phyloP scores from a whole-genome alignment of 352 stramenopile species.

The Phytopythium ostracodes region DNA sequence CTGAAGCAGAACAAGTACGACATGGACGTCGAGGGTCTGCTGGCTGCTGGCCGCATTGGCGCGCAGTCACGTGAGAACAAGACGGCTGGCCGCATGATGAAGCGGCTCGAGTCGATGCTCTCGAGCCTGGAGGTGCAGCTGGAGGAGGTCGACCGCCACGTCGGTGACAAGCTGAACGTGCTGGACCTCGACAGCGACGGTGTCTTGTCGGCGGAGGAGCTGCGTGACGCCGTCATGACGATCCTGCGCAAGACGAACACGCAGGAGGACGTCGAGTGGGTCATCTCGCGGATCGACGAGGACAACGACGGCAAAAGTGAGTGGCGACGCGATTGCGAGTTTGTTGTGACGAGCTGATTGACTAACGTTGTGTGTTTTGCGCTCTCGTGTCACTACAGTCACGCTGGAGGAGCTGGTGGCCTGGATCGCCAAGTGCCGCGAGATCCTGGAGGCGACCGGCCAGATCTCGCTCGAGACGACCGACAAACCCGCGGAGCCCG shows the following conservation, averaged over 20 bases:
- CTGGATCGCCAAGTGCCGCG: slow-evolving; percentile 86
- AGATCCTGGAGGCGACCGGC: slow-evolving; percentile 84
- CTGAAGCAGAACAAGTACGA: slow-evolving; percentile 88
- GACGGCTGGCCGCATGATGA: slow-evolving; percentile 89
- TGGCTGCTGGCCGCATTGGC: slow-evolving; percentile 77
- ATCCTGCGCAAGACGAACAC: slow-evolving; percentile 93
- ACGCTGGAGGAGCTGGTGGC: slow-evolving; percentile 90
- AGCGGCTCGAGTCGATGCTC: slow-evolving; percentile 92
- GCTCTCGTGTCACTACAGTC: slow-evolving; percentile 49
- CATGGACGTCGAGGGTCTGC: slow-evolving; percentile 81
- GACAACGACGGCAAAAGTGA: slow-evolving; percentile 88
- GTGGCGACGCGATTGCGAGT: slow-evolving; percentile 8
- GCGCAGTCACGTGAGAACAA: slow-evolving; percentile 83
- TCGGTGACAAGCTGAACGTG: slow-evolving; percentile 97
- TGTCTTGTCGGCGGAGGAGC: slow-evolving; percentile 93
- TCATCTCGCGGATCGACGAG: slow-evolving; percentile 92
- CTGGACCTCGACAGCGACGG: slow-evolving; percentile 97
- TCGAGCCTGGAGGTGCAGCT: slow-evolving; percentile 93
- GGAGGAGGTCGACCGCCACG: slow-evolving; percentile 92
- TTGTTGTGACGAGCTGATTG: slow-evolving; percentile 1
- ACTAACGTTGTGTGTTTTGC: slow-evolving; percentile 15
- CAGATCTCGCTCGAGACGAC: slow-evolving; percentile 59
- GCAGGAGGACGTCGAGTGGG: slow-evolving; percentile 94
- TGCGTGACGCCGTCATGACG: slow-evolving; percentile 93
- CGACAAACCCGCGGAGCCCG: slow-evolving; percentile 19